A percentile compares a stretch with the other conserved stretches of the same genome.
These are phyloP conservation scores for Eutrema japonicum DNA, from an alignment of 345 rosid species.

Conservation along the genomic window DNA sequence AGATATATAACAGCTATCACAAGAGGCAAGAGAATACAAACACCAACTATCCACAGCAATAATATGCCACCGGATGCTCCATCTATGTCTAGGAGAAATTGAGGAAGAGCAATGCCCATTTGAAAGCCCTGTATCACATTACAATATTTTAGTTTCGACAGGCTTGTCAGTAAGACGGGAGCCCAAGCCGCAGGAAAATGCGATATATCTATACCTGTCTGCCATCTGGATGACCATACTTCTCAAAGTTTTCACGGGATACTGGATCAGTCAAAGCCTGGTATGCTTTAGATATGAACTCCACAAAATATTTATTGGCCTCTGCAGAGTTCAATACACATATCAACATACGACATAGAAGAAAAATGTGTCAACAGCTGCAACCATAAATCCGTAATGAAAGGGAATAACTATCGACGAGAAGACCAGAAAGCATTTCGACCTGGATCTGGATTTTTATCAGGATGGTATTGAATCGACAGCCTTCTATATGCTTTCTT, in stretches of 20 bases:
- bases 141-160: slow-evolving; percentile 32
- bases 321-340: slow-evolving; percentile 50
- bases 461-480: slow-evolving; percentile 93
- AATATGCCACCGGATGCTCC: slow-evolving; percentile 98
- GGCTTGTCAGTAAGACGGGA: slow-evolving; percentile 19
- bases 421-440: slow-evolving; percentile 40
- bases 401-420: background rate
- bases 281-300: slow-evolving; percentile 92
- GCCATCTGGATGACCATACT: slow-evolving; percentile 99
- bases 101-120: slow-evolving; percentile 99
- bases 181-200: slow-evolving; percentile 20
- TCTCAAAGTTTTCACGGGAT: slow-evolving; percentile 97
- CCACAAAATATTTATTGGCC: slow-evolving; percentile 87
- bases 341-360: slow-evolving; percentile 18
- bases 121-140: slow-evolving; percentile 79
- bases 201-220: slow-evolving; percentile 64
- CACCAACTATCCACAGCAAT: slow-evolving; percentile 95
- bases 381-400: slow-evolving; percentile 16
- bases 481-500: slow-evolving; percentile 93
- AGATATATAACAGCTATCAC: slow-evolving; percentile 95
- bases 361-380: slow-evolving; percentile 20
- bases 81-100: slow-evolving; percentile 86
- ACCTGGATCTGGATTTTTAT: slow-evolving; percentile 99
- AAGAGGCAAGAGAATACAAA: slow-evolving; percentile 95
- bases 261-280: slow-evolving; percentile 93